Base-by-base conservation (phyloP, 495 filamentous ascomycete genomes). In the Astrothelium subdiscretum region DNA sequence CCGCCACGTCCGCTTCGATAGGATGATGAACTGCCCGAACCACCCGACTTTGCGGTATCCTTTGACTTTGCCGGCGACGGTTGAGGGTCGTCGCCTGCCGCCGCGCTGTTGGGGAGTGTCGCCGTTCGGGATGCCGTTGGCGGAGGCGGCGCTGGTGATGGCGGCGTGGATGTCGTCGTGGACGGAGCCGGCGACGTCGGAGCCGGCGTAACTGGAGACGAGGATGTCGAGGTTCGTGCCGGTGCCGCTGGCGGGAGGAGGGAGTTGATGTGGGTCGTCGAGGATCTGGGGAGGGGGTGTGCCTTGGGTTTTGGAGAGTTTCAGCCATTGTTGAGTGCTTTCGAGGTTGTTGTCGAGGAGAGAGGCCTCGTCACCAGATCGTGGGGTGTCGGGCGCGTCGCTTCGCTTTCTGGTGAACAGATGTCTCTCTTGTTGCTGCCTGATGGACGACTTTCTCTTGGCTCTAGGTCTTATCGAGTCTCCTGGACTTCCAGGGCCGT, bases 1-100 rank as follows among this genome's bases (percentile, higher is more conserved):
- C 63, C 86, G 88, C 95, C 95, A 97, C 0, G 95, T 99, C 31
- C 94, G 84, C 67, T 84, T 81, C 6, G 91, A 95, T 27, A 99
- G 79, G 67, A 99, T 96, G 32, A 83, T 69, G 73, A 97, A 97
- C 70, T 99, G 94, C 31, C 87, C 79, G 12, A 80, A 60, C 62
- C 86, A 84, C 26, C 95, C 85, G 63, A 96, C 75, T 61, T 92
- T 87, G 59, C 84, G 83, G 75, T 95, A 97, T 54, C 90, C 86
- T 68, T 85, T 90, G 70, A 91, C 83, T 59, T 74, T 76, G 32
- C 81, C 80, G 12, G 66, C 62, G n/a, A 63, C 58, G 0, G 20
- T 27, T 26, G 68, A 70, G 24, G 22, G 22, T 80, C 80, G 35
- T 38, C 8, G 35, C 15, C 8, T 32, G 74, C 72, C 8, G 74